Percentiles rank a stretch among this genome's conserved stretches.
phyloP scores from a whole-genome alignment of 2,329 filamentous ascomycete species.

The Neodidymelliopsis sp. region DNA sequence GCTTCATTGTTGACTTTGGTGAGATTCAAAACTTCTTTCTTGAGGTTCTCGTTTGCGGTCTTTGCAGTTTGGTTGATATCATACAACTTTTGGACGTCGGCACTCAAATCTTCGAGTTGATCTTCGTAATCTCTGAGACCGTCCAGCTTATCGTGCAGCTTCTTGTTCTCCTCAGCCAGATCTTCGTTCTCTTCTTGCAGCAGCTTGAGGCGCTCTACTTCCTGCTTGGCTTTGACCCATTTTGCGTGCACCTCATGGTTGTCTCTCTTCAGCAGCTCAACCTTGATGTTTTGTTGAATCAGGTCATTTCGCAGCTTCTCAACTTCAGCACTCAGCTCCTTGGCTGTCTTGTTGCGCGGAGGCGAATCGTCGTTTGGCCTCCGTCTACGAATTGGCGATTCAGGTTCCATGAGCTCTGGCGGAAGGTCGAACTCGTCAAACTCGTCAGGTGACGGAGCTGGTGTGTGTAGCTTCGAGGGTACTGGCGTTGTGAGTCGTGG shows the following conservation, averaged over 20 bases:
- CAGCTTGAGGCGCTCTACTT: slow-evolving; percentile 36
- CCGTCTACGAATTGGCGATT: slow-evolving; percentile 38
- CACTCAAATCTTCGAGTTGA: slow-evolving; percentile 17
- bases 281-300: slow-evolving; percentile 43
- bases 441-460: slow-evolving; percentile 24
- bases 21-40: slow-evolving; percentile 31
- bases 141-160: slow-evolving; percentile 30
- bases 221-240: slow-evolving; percentile 33
- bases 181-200: slow-evolving; percentile 38
- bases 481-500: background rate
- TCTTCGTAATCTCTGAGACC: slow-evolving; percentile 30
- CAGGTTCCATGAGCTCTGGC: slow-evolving; percentile 39
- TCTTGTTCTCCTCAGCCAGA: slow-evolving; percentile 34
- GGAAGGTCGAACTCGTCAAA: slow-evolving; percentile 41
- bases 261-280: slow-evolving; percentile 40
- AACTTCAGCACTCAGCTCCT: slow-evolving; percentile 38
- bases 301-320: slow-evolving; percentile 36
- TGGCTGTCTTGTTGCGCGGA: slow-evolving; percentile 37
- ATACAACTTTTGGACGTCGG: slow-evolving; percentile 25
- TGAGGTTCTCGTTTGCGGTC: slow-evolving; percentile 33
- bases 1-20: slow-evolving; percentile 39
- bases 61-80: slow-evolving; percentile 26
- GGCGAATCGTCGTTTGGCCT: slow-evolving; percentile 30
- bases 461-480: slow-evolving; percentile 11
- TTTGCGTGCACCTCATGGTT: slow-evolving; percentile 41